Evolutionary conservation across 164 flowering plant species (phyloP).

Genomic region (Euptelea pleiosperma): DNA sequence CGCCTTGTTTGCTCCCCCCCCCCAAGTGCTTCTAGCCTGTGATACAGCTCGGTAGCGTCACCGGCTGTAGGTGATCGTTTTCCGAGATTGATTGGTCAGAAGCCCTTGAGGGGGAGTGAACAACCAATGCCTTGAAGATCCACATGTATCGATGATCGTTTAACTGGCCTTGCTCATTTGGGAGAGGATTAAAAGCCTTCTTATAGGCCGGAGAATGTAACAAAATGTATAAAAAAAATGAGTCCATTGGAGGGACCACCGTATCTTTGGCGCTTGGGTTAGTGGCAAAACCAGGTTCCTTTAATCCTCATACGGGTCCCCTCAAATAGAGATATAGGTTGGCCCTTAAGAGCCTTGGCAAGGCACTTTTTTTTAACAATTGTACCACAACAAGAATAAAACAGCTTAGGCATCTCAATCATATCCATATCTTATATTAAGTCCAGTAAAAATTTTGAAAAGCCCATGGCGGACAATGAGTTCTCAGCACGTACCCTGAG

Average conservation of each 20-base stretch:
- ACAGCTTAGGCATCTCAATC: too few species aligned
- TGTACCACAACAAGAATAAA: too few species aligned
- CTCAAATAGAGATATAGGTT: neutral
- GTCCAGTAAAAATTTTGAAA: too few species aligned
- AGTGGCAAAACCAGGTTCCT: constrained; percentile 12
- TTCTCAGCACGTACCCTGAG: too few species aligned
- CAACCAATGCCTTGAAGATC: neutral
- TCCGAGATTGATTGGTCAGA: neutral
- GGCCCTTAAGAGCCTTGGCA: constrained; percentile 2
- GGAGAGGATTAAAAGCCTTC: too few species aligned
- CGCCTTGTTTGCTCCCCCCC: neutral
- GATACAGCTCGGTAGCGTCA: too few species aligned
- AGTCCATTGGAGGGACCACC: neutral
- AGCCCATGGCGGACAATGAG: too few species aligned
- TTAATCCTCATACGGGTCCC: neutral
- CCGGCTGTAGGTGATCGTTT: too few species aligned
- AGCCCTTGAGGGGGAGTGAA: neutral
- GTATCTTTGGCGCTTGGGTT: neutral
- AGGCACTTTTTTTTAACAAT: neutral
- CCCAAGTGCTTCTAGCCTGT: neutral
- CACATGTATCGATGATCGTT: too few species aligned
- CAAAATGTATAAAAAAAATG: neutral
- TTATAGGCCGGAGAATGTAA: constrained; percentile 4
- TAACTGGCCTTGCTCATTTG: too few species aligned
- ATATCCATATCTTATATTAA: too few species aligned